A percentile compares a stretch with the other conserved stretches of the same genome.
Conservation (phyloP, 148 eudicot species). For the Chenopodium suecicum region DNA sequence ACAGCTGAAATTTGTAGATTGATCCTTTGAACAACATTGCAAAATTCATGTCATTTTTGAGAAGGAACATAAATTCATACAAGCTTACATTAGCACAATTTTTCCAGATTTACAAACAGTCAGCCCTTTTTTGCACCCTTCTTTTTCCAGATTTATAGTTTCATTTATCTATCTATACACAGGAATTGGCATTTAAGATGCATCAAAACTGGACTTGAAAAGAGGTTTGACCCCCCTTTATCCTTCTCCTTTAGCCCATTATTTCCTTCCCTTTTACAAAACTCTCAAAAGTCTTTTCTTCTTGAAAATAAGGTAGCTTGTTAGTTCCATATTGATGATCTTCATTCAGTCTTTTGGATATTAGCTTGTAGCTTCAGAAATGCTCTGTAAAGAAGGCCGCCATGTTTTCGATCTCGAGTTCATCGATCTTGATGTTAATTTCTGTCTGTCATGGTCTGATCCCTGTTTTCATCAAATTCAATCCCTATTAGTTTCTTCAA, state of each 20-base stretch:
- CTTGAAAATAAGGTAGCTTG: constrained; percentile 13
- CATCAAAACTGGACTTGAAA: constrained; percentile 24
- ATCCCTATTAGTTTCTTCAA: constrained; percentile 5
- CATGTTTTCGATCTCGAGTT: constrained; percentile 63
- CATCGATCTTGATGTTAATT: constrained; percentile 45
- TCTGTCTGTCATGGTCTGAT: constrained; percentile 35
- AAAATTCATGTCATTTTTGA: constrained; percentile 21
- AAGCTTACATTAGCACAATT: constrained; percentile 21
- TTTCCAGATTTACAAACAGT: constrained; percentile 22
- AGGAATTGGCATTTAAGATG: constrained; percentile 24
- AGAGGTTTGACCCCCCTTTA: background rate
- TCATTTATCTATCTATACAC: constrained; percentile 35
- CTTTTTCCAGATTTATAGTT: background rate
- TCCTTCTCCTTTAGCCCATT: background rate
- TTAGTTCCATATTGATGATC: background rate
- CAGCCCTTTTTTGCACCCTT: background rate
- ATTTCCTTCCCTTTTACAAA: constrained; percentile 9
- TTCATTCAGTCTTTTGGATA: background rate
- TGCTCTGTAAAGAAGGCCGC: constrained; percentile 81
- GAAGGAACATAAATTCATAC: constrained; percentile 20
- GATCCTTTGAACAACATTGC: constrained; percentile 13
- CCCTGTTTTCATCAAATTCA: constrained; percentile 32
- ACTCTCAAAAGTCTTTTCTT: background rate
- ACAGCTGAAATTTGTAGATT: background rate
- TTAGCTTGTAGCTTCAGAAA: constrained; percentile 64